phyloP scores from a whole-genome alignment of 495 filamentous ascomycete species.

The Penicillium robsamsonii region DNA sequence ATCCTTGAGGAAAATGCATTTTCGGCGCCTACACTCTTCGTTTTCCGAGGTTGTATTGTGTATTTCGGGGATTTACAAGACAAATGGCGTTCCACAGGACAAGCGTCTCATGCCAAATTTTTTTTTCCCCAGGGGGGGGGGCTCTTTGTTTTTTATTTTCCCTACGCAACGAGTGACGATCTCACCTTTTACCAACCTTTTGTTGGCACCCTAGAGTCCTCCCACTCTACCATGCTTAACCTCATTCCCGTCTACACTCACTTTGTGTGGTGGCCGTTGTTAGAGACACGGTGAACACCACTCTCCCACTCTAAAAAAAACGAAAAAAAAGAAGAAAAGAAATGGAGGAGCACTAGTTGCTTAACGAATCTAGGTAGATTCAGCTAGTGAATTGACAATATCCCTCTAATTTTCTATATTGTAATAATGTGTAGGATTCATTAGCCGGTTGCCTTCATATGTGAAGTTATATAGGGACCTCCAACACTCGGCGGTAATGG shows the following conservation, averaged over 20 bases:
- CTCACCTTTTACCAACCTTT: conserved; percentile 1
- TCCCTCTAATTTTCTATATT: conserved; percentile 21
- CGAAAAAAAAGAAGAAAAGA: conserved; percentile 23
- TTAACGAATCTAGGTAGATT: conserved; percentile 10
- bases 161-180: conserved; percentile 12
- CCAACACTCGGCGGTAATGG: conserved; percentile 17
- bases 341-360: conserved; percentile 35
- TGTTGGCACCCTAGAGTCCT: background rate
- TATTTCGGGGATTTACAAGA: conserved; percentile 17
- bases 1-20: conserved; percentile 25
- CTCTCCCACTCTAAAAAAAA: conserved; percentile 9
- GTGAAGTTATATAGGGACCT: background rate
- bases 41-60: conserved; percentile 5
- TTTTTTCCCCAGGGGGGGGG: conserved; percentile 7
- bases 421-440: background rate
- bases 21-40: conserved; percentile 19
- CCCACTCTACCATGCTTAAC: background rate
- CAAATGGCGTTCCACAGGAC: conserved; percentile 22
- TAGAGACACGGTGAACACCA: background rate
- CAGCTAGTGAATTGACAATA: conserved; percentile 36
- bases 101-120: conserved; percentile 12
- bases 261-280: background rate
- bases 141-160: background rate
- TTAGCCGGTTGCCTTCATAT: background rate
- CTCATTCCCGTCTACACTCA: background rate